These are phyloP conservation scores for Botrytis porri DNA, from an alignment of 2,329 filamentous ascomycete species.

Conservation along the genomic window DNA sequence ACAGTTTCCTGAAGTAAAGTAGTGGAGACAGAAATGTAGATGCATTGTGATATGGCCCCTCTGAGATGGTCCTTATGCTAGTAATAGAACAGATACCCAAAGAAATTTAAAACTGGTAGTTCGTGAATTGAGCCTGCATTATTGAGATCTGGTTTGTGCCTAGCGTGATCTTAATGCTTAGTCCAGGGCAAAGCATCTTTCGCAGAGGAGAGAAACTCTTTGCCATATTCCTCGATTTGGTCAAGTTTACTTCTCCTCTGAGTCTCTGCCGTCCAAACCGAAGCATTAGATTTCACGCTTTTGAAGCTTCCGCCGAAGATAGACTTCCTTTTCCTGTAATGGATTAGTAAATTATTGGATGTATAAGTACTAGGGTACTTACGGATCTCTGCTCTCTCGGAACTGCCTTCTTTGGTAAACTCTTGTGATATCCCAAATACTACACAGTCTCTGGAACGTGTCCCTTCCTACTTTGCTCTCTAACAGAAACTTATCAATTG, in stretches of 20 bases:
- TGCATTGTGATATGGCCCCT: not conserved
- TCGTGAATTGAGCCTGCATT: not conserved
- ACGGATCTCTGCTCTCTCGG: not conserved
- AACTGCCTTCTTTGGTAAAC: not conserved
- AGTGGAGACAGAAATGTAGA: not conserved
- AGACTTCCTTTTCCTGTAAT: not conserved
- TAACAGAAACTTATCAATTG: not conserved
- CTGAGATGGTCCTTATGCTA: no score
- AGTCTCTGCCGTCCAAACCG: not conserved
- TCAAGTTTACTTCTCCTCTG: not conserved
- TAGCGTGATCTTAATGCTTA: not conserved
- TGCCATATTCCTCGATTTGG: slow-evolving; percentile 7
- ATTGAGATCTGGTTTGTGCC: fast-evolving
- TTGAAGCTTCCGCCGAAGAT: not conserved
- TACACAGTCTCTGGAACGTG: not conserved
- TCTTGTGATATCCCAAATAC: not conserved
- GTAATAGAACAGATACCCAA: not conserved
- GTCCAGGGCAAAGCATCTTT: slow-evolving; percentile 1
- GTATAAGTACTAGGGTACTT: not conserved
- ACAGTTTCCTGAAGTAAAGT: not conserved
- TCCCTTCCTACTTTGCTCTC: not conserved
- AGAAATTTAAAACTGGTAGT: not conserved
- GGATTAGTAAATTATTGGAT: not conserved
- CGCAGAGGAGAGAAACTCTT: not conserved
- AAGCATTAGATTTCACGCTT: not conserved